A percentile compares a stretch with the other conserved stretches of the same genome.
These are phyloP conservation scores for bread wheat (Triticum aestivum) DNA, from an alignment of 176 grass and related monocot species.

Conservation along the genomic window DNA sequence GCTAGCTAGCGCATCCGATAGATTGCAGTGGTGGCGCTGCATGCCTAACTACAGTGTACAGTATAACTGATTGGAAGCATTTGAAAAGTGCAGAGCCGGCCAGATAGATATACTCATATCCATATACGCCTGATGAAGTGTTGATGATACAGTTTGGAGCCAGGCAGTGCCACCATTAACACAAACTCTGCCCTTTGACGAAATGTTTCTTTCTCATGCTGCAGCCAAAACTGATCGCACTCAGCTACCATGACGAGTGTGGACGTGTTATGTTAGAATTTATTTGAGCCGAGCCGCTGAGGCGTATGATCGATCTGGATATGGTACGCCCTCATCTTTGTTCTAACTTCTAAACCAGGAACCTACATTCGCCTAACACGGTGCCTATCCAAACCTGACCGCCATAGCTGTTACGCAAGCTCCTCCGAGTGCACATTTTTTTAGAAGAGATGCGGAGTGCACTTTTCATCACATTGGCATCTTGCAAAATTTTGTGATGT, in stretches of 20 bases:
- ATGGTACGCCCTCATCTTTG: background rate
- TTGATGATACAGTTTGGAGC: background rate
- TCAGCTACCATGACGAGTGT: background rate
- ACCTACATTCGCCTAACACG: too few species aligned
- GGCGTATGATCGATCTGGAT: background rate
- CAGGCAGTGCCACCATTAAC: background rate
- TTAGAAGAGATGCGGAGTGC: too few species aligned
- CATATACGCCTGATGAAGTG: background rate
- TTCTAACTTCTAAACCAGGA: too few species aligned
- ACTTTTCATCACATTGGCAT: constrained; percentile 22
- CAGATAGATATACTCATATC: background rate
- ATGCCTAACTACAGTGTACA: background rate
- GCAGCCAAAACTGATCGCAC: constrained; percentile 2
- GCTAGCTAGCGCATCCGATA: background rate
- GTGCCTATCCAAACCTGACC: background rate
- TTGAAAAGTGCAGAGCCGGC: background rate
- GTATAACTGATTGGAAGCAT: background rate
- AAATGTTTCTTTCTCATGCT: constrained; percentile 17
- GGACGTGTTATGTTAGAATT: background rate
- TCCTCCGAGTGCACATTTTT: background rate
- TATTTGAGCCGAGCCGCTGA: background rate
- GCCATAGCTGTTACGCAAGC: background rate
- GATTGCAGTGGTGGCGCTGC: background rate
- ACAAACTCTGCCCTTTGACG: constrained; percentile 18
- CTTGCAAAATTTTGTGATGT: background rate